Base-by-base conservation (phyloP, 2,329 filamentous ascomycete species). In the Exophiala calicioides region DNA sequence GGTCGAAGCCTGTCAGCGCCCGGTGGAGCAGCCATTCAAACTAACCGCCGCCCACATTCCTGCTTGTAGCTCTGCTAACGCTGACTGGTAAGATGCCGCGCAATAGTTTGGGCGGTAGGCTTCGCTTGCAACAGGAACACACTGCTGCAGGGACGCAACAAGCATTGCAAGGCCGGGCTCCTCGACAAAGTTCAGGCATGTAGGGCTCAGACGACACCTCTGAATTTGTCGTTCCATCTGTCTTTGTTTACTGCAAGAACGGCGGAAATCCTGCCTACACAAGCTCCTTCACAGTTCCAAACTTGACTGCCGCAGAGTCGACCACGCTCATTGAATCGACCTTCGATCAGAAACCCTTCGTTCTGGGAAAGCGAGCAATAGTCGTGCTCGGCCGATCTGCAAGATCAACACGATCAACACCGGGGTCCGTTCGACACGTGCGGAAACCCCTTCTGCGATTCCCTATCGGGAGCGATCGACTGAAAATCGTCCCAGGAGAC, bases 351-450 rank as follows among this genome's bases (percentile, higher is more conserved):
- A 48, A 44, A 55, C 44, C 41, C 19, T 31, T 27, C 37, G 37
- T 33, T 31, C 34, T 29, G 13, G 29, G 40, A 45, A 24, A 34
- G 32, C 21, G 18, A 32, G 35, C 30, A 16, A 19, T 26, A 26
- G 29, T 26, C 13, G 26, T 37, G 16, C 19, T 18, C 45, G 40
- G 43, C 38, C 48, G 52, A 55, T 55, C 52, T 48, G 30, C 49
- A 53, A 52, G 52, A 55, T 55, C 52, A 52, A 32, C 49, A 53
- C 44, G 50, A 55, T 55, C 53, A 55, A 30, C 53, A 39, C 39
- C 44, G 32, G 46, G 47, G 20, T 16, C 33, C 16, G 33, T 42
- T 13, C 20, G 27, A 48, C 52, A 55, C 52, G 52, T 55, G 52
- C 45, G 24, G 43, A 35, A 43, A 32, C 43, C 15, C 31, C 39